Evolutionary conservation across 257 asterid species (phyloP), one percentile per base, ranked within the genome.

Genomic region (Plantago elongata): DNA sequence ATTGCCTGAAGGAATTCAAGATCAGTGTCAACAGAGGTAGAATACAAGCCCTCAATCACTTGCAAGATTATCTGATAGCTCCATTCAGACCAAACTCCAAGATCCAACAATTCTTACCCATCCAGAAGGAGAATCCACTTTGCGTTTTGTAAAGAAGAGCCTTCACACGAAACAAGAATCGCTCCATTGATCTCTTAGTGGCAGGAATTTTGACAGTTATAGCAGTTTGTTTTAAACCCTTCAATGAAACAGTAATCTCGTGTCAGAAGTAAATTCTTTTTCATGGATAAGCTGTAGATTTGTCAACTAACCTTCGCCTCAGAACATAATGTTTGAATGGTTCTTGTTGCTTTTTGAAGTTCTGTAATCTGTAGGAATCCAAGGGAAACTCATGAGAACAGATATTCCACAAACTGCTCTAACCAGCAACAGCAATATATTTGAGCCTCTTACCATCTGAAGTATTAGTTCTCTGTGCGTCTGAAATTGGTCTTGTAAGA

Each of bases 311-410:
- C 96, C 94, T 89, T 89, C 18, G 95, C 97, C 70, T 89, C 95
- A 56, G 97, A 89, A 73, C 97, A 89, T 46, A 86, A 78, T 18
- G 93, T 71, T 76, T 89, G 97, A 68, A 89, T 81, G 34, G 79
- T 86, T 84, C 94, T 80, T 60, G 97, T 89, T 51, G 95, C 97
- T 71, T 79, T 89, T 80, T 86, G 97, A 55, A 89, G 97, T 72
- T 86, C 95, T 77, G 57, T 84, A 60, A 89, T 84, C 96, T 89
- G 83, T 70, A 60, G 67, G 62, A 17, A 29, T 52, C 42, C 52
- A 29, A 9, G 48, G 18, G 65, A 65, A 74, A 44, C 51, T 44
- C 45, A 37, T 73, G 52, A 73, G 57, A 64, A 30, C 60, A 68
- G 16, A 59, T 14, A 34, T 43, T 37, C 54, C 13, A 30, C 27